Evolutionary conservation across 805 yeast species (phyloP), one percentile per base, ranked within the genome.

Genomic region (Naumovozyma castellii): DNA sequence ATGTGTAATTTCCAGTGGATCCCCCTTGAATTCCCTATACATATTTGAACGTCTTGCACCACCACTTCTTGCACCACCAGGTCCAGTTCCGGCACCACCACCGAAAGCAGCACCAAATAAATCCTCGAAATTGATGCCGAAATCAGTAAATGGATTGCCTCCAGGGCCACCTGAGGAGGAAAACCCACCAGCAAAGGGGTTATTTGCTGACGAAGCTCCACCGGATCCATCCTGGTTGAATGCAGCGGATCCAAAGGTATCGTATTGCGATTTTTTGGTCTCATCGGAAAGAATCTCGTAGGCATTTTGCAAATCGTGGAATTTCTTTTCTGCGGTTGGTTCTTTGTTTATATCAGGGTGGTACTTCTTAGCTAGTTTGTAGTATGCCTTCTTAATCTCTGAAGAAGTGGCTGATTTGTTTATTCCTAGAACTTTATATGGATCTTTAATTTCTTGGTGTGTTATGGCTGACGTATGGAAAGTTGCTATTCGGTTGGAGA

Each of bases 261-360:
- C 98, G 53, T 78, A 92, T 57, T 92, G 95, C 39, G 80, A 75
- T 53, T 86, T 76, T 70, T 90, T 90, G 16, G 75, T 75, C 39
- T 85, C 83, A 59, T 87, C 94, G 34, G 86, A 78, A 54, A 92
- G 69, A 29, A 92, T 76, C 62, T 92, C 99, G 57, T 94, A 92
- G 1, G 97, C 94, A 47, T 84, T 92, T 57, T 90, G 97, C 48
- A 92, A 75, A 53, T 84, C 85, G 56, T 92, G 97, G 66, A 92
- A 92, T 61, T 78, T 78, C 56, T 77, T 76, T 52, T 90, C 95
- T 0, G 97, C 92, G 15, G 75, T 90, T 18, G 76, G 74, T 47
- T 84, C 96, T 62, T 90, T 92, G 62, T 90, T 92, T 34, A 92
- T 84, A 66, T 92, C 99, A 0, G 99, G 99, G 62, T 92, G 99